These are phyloP conservation scores for Byssochlamys sp. DNA, from an alignment of 2,329 filamentous ascomycete species.

Conservation along the genomic window DNA sequence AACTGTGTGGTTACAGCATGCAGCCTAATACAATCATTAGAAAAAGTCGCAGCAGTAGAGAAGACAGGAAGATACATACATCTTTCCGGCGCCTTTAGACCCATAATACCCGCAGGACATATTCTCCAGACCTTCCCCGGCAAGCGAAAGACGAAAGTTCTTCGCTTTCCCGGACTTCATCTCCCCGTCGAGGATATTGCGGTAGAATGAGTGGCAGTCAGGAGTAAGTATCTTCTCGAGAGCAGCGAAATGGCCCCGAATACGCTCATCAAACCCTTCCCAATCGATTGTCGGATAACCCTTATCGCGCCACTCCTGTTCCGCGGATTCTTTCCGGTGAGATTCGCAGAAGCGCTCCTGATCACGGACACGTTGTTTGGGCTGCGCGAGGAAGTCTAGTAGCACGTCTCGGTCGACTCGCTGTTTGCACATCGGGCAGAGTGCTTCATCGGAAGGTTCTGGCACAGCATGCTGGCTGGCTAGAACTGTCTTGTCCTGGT, in stretches of 20 bases:
- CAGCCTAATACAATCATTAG: slow-evolving; percentile 22
- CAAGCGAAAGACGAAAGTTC: slow-evolving; percentile 48
- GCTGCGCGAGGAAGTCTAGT: slow-evolving; percentile 38
- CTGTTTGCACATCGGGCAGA: slow-evolving; percentile 60
- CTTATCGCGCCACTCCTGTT: slow-evolving; percentile 39
- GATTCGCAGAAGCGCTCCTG: slow-evolving; percentile 50
- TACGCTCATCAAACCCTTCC: slow-evolving; percentile 50
- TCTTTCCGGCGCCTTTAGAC: slow-evolving; percentile 57
- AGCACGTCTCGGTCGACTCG: slow-evolving; percentile 49
- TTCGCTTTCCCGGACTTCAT: slow-evolving; percentile 51
- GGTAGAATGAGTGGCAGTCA: slow-evolving; percentile 48
- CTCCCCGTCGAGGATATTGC: slow-evolving; percentile 45
- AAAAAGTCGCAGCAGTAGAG: slow-evolving; percentile 2
- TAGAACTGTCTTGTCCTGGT: slow-evolving; percentile 9
- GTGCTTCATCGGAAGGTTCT: slow-evolving; percentile 13
- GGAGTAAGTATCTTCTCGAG: slow-evolving; percentile 53
- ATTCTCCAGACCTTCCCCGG: slow-evolving; percentile 38
- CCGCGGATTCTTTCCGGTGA: slow-evolving; percentile 51
- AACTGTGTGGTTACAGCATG: slow-evolving; percentile 55
- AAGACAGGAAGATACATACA: slow-evolving; percentile 43
- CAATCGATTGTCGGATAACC: slow-evolving; percentile 67
- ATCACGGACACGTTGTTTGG: slow-evolving; percentile 26
- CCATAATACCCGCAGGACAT: slow-evolving; percentile 77
- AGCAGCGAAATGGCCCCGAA: slow-evolving; percentile 46
- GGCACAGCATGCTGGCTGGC: slow-evolving; percentile 5